A percentile compares a stretch with the other conserved stretches of the same genome.
These are phyloP conservation scores for Eucalyptus tenuipes DNA, from an alignment of 345 rosid genomes.

Conservation along the genomic window DNA sequence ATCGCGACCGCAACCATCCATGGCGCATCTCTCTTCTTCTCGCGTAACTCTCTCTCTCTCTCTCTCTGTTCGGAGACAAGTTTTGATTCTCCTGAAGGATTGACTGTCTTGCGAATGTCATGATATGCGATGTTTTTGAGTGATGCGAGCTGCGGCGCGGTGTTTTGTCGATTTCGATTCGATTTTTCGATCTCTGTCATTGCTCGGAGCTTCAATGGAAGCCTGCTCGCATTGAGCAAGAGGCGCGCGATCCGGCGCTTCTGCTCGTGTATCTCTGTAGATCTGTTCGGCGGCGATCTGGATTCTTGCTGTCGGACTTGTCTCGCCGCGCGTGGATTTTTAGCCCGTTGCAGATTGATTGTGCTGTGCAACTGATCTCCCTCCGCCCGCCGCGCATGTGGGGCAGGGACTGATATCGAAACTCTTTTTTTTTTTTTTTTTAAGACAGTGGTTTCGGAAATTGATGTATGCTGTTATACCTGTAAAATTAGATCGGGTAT, in stretches of 20 bases:
- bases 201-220: neutral
- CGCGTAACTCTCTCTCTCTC: neutral
- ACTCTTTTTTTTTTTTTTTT: neutral
- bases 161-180: neutral
- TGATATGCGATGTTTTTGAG: neutral
- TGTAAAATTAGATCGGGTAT: neutral
- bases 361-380: neutral
- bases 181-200: neutral
- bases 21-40: constrained; percentile 12
- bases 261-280: neutral
- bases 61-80: neutral
- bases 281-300: neutral
- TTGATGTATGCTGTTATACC: neutral
- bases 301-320: neutral
- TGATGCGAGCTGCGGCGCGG: neutral
- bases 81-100: neutral
- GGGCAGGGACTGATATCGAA: neutral
- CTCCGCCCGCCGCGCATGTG: neutral
- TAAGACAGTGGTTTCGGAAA: neutral
- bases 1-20: neutral
- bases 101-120: neutral
- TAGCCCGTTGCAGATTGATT: neutral
- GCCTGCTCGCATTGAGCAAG: neutral
- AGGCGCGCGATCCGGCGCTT: neutral
- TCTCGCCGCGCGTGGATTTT: neutral